Evolutionary conservation across 2,329 filamentous ascomycete species (phyloP), one percentile per base, ranked within the genome.

Genomic region (Phialophora verrucosa): DNA sequence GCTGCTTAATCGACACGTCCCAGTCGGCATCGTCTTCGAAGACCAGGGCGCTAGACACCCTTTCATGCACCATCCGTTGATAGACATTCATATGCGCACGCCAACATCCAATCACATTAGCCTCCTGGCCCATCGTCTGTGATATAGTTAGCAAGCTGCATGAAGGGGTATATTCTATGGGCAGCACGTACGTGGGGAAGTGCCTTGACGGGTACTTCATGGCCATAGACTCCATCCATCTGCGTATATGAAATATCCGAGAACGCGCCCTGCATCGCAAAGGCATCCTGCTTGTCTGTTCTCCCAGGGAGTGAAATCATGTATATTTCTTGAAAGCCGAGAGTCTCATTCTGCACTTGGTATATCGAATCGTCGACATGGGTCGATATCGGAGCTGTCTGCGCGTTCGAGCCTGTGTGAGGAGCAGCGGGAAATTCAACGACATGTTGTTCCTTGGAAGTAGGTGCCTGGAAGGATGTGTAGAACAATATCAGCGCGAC

Each of bases 11-110:
- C 0, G 79, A 76, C 12, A 86, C 74, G 63, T 87, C 85, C 85
- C 85, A 87, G 74, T 87, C 85, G 23, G 81, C 79, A 63, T 87
- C 85, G 70, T 87, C 85, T 71, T 87, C 85, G 29, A 87, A 73
- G 31, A 87, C 83, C 1, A 87, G 74, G 0, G 83, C 84, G 1
- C 81, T 83, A 1, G 77, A 75, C 2, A 84, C 69, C 49, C 81
- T 79, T 11, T 80, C 74, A n/a, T 80, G 75, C 12, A 86, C 77
- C 12, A 86, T 75, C 25, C 77, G 72, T 59, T 69, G 70, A 23
- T 78, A 67, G 38, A 76, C 75, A 68, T 80, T 78, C 71, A 80
- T 72, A 62, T 80, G 78, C 11, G 76, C 77, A 44, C 78, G 75
- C 78, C 78, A 80, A 62, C 75, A 72, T 27, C 71, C 73, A 6